Evolutionary conservation across 768 basidiomycete species (phyloP).

Genomic region (Harrya chromipes): DNA sequence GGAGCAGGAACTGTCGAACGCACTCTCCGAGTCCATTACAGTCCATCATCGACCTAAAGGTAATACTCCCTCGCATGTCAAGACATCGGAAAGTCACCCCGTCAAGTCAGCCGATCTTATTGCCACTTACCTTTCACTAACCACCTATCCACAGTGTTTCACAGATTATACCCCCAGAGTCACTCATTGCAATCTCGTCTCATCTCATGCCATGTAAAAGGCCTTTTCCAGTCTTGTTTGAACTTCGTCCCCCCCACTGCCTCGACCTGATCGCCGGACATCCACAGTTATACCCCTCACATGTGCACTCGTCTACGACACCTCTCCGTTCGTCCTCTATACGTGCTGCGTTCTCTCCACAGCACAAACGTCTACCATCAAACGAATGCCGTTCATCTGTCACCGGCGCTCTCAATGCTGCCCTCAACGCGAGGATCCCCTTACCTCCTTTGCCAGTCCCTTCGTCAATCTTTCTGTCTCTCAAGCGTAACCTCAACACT

Average conservation of each 20-base stretch:
- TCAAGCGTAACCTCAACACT: constrained; percentile 20
- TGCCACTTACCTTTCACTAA: neutral
- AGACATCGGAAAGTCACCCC: constrained; percentile 78
- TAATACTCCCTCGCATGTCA: constrained; percentile 33
- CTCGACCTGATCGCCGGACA: constrained; percentile 38
- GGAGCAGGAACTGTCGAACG: constrained; percentile 49
- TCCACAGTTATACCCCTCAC: constrained; percentile 42
- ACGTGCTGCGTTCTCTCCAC: constrained; percentile 15
- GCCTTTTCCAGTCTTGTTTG: constrained; percentile 34
- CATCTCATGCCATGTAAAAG: constrained; percentile 24
- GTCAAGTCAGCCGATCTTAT: constrained; percentile 60
- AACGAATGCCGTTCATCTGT: constrained; percentile 16
- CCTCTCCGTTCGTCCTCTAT: constrained; percentile 16
- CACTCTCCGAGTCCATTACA: constrained; percentile 47
- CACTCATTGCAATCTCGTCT: constrained; percentile 41
- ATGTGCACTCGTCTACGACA: constrained; percentile 15
- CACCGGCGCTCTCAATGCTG: constrained; percentile 22
- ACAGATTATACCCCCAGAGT: constrained; percentile 51
- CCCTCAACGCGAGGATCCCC: constrained; percentile 17
- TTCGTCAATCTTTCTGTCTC: constrained; percentile 19
- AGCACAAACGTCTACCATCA: constrained; percentile 6
- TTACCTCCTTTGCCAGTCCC: constrained; percentile 16
- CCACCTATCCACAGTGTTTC: constrained; percentile 41
- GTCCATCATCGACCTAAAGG: neutral
- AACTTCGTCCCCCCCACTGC: constrained; percentile 30